Base-by-base conservation (phyloP, 2,329 filamentous ascomycete genomes). In the Paraphoma chrysanthemicola region DNA sequence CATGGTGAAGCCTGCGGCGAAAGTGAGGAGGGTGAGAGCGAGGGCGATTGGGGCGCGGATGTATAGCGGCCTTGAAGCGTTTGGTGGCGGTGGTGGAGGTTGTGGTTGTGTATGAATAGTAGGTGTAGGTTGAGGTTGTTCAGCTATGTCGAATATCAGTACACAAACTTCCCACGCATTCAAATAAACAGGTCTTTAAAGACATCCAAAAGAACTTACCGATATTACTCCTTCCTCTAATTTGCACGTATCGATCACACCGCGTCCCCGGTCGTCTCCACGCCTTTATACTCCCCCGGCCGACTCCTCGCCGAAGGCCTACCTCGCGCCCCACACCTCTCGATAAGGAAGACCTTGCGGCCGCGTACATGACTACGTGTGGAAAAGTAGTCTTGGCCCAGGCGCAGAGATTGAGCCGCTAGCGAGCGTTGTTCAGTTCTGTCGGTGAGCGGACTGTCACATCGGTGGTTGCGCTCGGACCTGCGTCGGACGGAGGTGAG, bases 1-100 rank as follows among this genome's bases (percentile, higher is more conserved):
- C 80, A 89, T 86, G 62, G 78, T 73, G 79, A 88, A 84, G 62
- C 87, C 87, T 57, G 86, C 51, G 36, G 79, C 77, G 57, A 86
- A 77, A 53, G 78, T 77, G 60, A 83, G 53, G 67, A 84, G 68
- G 31, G 79, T 78, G 57, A 83, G 68, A 55, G 80, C 75, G 49
- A 83, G 79, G 62, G 79, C 75, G 47, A 82, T 59, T 43, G 82
- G 68, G 33, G 82, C 77, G 38, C 78, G 77, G 53, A 69, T 57
- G 57, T 62, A 64, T 44, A 71, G 59, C 4, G 70, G 69, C 23
- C 60, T 57, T 57, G 59, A 65, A n/a, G 49, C 3, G 3, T 44
- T 44, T 14, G 30, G 57, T 36, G 46, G 44, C 41, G 29, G 53
- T 14, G 48, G 57, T 55, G 30, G 48, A 36, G 48, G 45, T 55